Percentiles rank a stretch among this genome's conserved stretches.
phyloP scores from a whole-genome alignment of 805 yeast genomes.

The Kregervanrija fluxuum region DNA sequence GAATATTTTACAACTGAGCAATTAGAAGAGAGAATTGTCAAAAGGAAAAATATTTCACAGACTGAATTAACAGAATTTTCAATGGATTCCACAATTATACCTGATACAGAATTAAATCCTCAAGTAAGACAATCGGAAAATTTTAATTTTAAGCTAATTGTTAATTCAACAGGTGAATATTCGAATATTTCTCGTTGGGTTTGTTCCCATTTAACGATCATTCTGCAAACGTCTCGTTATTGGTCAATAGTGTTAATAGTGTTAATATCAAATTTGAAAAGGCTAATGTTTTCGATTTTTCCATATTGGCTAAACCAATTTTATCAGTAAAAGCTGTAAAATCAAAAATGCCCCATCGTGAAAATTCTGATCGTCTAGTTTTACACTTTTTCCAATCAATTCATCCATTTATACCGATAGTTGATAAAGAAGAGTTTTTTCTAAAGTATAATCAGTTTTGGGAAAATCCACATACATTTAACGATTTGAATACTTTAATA shows the following conservation, averaged over 20 bases:
- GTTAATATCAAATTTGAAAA: constrained; percentile 5
- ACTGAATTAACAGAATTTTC: not conserved
- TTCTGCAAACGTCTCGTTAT: constrained; percentile 13
- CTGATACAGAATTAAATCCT: constrained; percentile 13
- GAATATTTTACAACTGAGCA: constrained; percentile 15
- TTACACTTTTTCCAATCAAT: constrained; percentile 15
- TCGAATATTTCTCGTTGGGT: constrained; percentile 16
- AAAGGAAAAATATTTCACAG: no score
- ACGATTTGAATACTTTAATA: constrained; percentile 11
- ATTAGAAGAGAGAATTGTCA: constrained; percentile 4
- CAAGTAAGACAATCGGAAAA: constrained; percentile 10
- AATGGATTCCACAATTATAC: not conserved
- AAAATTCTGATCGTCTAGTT: constrained; percentile 10
- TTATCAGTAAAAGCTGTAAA: constrained; percentile 4
- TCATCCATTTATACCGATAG: constrained; percentile 17
- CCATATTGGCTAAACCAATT: constrained; percentile 9
- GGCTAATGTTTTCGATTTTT: constrained; percentile 14
- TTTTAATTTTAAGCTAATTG: constrained; percentile 15
- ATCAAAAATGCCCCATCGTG: constrained; percentile 8
- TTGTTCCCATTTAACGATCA: constrained; percentile 17
- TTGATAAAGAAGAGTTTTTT: constrained; percentile 16
- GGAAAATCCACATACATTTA: constrained; percentile 4
- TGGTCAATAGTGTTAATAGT: constrained; percentile 8
- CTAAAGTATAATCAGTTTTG: constrained; percentile 12
- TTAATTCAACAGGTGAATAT: constrained; percentile 17